Conservation (phyloP, 2,329 filamentous ascomycete species). For the Tolypocladium paradoxum region DNA sequence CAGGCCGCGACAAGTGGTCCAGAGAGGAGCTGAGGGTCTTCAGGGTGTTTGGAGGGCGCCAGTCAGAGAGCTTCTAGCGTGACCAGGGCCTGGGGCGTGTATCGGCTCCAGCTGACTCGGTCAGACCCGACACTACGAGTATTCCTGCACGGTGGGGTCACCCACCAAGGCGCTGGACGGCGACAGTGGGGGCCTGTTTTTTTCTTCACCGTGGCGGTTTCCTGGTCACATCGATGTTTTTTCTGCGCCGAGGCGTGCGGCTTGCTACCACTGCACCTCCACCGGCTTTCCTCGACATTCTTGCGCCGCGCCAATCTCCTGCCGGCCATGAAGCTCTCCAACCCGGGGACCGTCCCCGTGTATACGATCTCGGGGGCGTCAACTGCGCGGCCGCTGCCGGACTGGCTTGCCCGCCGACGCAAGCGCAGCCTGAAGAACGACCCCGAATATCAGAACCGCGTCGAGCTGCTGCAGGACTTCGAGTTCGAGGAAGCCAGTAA, state of each 20-base stretch:
- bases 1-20: background rate
- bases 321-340: conserved; percentile 63
- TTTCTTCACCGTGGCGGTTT: background rate
- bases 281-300: background rate
- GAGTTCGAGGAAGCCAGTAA: conserved; percentile 93
- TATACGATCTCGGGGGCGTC: conserved; percentile 93
- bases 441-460: conserved; percentile 81
- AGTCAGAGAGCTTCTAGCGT: background rate
- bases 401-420: conserved; percentile 85
- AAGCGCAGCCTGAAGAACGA: conserved; percentile 91
- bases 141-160: background rate
- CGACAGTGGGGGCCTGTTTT: background rate
- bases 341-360: conserved; percentile 73
- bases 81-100: background rate
- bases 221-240: background rate
- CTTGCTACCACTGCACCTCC: background rate
- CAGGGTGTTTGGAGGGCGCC: background rate
- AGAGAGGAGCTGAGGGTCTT: background rate
- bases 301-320: background rate
- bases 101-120: conserved; percentile 1
- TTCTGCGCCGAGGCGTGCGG: background rate
- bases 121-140: conserved; percentile 5
- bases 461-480: conserved; percentile 94
- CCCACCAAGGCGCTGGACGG: background rate
- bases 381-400: conserved; percentile 76